phyloP scores from a whole-genome alignment of 768 basidiomycete species.

The Phallus indusiatus region DNA sequence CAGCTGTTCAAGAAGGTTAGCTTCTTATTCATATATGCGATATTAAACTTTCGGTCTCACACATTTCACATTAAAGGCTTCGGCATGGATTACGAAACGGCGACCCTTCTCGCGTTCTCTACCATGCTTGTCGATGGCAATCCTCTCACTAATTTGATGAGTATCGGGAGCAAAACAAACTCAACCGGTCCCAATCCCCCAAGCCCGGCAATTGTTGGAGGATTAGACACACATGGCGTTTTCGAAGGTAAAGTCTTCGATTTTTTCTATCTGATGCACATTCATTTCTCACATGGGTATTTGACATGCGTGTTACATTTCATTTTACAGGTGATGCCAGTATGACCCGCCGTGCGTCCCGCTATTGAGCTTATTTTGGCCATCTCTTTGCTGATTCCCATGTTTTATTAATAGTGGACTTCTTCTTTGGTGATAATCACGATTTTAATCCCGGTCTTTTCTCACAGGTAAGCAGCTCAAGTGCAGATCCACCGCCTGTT shows the following conservation, averaged over 20 bases:
- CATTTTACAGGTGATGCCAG: slow-evolving; percentile 5
- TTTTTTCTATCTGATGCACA: background rate
- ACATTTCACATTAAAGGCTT: background rate
- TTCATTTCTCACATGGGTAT: no score
- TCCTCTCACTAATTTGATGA: slow-evolving; percentile 5
- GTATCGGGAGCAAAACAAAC: background rate
- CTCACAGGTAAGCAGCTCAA: background rate
- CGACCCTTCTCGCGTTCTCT: background rate
- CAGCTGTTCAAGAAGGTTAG: slow-evolving; percentile 5
- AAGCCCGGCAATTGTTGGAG: slow-evolving; percentile 1
- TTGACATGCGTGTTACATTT: background rate
- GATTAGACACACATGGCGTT: background rate
- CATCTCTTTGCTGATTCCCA: background rate
- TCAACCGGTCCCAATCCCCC: background rate
- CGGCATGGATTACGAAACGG: slow-evolving; percentile 1
- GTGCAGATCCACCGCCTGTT: background rate
- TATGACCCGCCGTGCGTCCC: background rate
- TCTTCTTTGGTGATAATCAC: slow-evolving; percentile 7
- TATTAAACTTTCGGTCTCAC: no score
- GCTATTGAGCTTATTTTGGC: background rate
- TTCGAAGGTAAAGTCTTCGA: slow-evolving; percentile 1
- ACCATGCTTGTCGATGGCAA: slow-evolving; percentile 8
- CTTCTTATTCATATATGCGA: background rate
- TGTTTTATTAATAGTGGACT: background rate
- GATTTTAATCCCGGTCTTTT: slow-evolving; percentile 5